phyloP scores from a whole-genome alignment of 1,139 yeast genomes.

The Wickerhamomyces sp. region DNA sequence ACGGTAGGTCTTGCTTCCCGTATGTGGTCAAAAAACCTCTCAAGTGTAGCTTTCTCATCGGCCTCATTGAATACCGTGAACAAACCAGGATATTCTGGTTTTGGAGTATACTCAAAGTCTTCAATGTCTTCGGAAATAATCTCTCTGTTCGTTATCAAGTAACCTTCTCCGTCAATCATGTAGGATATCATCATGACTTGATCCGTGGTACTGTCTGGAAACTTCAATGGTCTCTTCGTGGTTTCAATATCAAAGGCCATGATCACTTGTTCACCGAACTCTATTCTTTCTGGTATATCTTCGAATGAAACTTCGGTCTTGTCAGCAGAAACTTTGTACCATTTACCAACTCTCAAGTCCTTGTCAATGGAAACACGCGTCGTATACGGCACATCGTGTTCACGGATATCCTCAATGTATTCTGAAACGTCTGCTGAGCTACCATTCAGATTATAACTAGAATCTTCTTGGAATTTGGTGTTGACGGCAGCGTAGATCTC shows the following conservation, averaged over 20 bases:
- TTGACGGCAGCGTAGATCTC: constrained; percentile 62
- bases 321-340: constrained; percentile 78
- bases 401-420: constrained; percentile 74
- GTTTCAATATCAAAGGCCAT: constrained; percentile 98
- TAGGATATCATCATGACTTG: constrained; percentile 99
- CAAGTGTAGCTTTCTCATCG: constrained; percentile 71
- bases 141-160: constrained; percentile 86
- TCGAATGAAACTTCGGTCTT: constrained; percentile 51
- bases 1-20: constrained; percentile 88
- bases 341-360: constrained; percentile 85
- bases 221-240: constrained; percentile 91
- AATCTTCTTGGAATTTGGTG: constrained; percentile 32
- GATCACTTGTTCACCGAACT: constrained; percentile 97
- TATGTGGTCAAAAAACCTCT: constrained; percentile 84
- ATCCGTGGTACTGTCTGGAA: constrained; percentile 91
- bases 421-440: constrained; percentile 42
- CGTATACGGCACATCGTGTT: constrained; percentile 95
- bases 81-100: constrained; percentile 88
- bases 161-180: constrained; percentile 98
- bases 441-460: constrained; percentile 15
- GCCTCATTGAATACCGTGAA: constrained; percentile 89
- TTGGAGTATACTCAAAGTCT: constrained; percentile 96
- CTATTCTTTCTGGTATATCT: constrained; percentile 70
- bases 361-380: constrained; percentile 91
- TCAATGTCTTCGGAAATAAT: constrained; percentile 92